Conservation (phyloP, 1,284 basidiomycete genomes). For the Pseudozyma sp. region DNA sequence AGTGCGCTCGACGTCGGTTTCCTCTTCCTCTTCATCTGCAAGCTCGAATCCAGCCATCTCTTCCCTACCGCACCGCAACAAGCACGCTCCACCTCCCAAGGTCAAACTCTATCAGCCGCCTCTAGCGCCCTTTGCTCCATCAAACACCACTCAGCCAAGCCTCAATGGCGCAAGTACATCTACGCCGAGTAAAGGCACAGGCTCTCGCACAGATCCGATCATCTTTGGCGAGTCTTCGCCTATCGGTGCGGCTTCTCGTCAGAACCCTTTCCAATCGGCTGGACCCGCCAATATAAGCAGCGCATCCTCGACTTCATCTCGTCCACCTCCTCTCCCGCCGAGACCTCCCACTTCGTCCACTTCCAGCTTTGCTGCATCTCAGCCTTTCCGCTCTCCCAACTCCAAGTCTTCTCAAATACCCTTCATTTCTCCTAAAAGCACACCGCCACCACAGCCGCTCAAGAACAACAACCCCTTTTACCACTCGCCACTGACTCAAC, state of each 20-base stretch:
- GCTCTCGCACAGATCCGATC: conserved; percentile 37
- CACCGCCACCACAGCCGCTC: conserved; percentile 23
- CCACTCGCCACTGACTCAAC: conserved; percentile 18
- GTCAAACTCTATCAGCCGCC: conserved; percentile 50
- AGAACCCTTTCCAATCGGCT: conserved; percentile 16
- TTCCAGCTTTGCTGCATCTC: conserved; percentile 34
- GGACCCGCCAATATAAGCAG: neutral
- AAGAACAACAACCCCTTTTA: conserved; percentile 47
- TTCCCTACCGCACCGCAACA: conserved; percentile 40
- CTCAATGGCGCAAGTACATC: neutral
- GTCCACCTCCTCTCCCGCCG: neutral
- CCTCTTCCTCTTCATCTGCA: conserved; percentile 4
- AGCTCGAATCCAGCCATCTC: conserved; percentile 26
- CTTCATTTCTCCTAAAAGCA: conserved; percentile 40
- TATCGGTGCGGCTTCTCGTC: conserved; percentile 13
- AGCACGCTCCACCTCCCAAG: conserved; percentile 50
- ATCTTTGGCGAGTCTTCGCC: conserved; percentile 43
- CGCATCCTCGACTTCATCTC: neutral
- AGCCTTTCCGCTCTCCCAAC: conserved; percentile 42
- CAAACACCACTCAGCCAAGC: conserved; percentile 2
- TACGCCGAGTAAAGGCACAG: conserved; percentile 10
- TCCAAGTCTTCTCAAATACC: conserved; percentile 29
- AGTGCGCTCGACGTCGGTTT: conserved; percentile 8
- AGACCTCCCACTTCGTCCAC: conserved; percentile 9
- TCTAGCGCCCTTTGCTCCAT: conserved; percentile 21